Conservation (phyloP, 352 stramenopile genomes). For the Bremia lactucae region DNA sequence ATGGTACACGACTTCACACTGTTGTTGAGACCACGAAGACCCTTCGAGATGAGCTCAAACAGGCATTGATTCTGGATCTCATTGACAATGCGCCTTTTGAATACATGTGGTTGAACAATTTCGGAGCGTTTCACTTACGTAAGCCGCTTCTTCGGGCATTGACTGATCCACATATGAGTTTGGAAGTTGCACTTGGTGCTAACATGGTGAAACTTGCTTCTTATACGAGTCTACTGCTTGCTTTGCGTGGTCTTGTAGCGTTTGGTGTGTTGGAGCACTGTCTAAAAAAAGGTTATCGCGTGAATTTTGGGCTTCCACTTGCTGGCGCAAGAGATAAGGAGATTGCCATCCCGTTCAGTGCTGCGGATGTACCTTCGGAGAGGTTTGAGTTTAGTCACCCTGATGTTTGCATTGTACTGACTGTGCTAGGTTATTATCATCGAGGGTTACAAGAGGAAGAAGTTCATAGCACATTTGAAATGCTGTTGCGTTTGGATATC, state of each 20-base stretch:
- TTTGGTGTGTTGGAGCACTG: constrained; percentile 75
- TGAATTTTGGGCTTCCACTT: constrained; percentile 65
- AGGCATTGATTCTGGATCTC: constrained; percentile 43
- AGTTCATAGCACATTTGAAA: constrained; percentile 36
- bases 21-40: constrained; percentile 8
- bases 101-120: constrained; percentile 44
- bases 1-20: constrained; percentile 32
- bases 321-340: constrained; percentile 36
- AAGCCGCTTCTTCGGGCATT: constrained; percentile 23
- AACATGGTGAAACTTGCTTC: constrained; percentile 10
- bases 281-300: constrained; percentile 74
- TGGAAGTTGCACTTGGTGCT: constrained; percentile 11
- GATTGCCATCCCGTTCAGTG: constrained; percentile 83
- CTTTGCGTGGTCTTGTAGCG: constrained; percentile 69
- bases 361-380: constrained; percentile 69
- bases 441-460: constrained; percentile 43
- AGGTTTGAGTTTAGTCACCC: constrained; percentile 85
- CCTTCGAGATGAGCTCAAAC: constrained; percentile 17
- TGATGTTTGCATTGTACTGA: constrained; percentile 75
- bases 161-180: constrained; percentile 20
- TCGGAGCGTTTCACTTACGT: constrained; percentile 9
- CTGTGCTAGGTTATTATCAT: constrained; percentile 81
- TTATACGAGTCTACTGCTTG: constrained; percentile 36
- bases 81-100: constrained; percentile 50
- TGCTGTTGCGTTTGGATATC: constrained; percentile 47